phyloP scores from a whole-genome alignment of 305 asterid species.

The Fraxinus nigra region DNA sequence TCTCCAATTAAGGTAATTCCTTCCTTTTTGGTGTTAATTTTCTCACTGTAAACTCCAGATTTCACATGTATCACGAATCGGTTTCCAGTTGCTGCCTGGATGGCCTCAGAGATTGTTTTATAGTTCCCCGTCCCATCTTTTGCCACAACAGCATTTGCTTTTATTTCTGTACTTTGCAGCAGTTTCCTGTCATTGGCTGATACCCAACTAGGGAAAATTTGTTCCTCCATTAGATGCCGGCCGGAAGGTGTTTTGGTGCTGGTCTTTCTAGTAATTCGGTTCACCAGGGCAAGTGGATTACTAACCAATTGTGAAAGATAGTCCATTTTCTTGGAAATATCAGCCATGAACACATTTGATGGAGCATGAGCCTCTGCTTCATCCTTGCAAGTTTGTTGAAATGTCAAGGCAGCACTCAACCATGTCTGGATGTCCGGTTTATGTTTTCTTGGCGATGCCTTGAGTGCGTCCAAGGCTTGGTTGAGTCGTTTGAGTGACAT shows the following conservation, averaged over 20 bases:
- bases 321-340: constrained; percentile 48
- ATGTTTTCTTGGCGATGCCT: constrained; percentile 28
- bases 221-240: constrained; percentile 21
- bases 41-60: constrained; percentile 66
- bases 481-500: constrained; percentile 33
- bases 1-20: constrained; percentile 74
- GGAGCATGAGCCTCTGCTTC: constrained; percentile 30
- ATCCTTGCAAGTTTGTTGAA: constrained; percentile 48
- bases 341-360: constrained; percentile 31
- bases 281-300: constrained; percentile 57
- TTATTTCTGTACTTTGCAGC: constrained; percentile 32
- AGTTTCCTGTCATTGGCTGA: constrained; percentile 42
- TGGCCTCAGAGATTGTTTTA: constrained; percentile 56
- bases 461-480: constrained; percentile 32
- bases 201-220: constrained; percentile 48
- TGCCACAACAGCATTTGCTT: constrained; percentile 63
- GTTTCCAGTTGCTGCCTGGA: constrained; percentile 53
- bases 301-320: constrained; percentile 50
- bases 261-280: constrained; percentile 30
- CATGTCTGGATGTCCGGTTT: constrained; percentile 43
- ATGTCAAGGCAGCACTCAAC: constrained; percentile 43
- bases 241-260: not conserved
- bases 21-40: constrained; percentile 48
- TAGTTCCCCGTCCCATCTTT: constrained; percentile 70
- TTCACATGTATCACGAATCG: constrained; percentile 73